Percentiles rank a stretch among this genome's conserved stretches.
phyloP scores from a whole-genome alignment of 768 basidiomycete species.

The Kwoniella sp. region DNA sequence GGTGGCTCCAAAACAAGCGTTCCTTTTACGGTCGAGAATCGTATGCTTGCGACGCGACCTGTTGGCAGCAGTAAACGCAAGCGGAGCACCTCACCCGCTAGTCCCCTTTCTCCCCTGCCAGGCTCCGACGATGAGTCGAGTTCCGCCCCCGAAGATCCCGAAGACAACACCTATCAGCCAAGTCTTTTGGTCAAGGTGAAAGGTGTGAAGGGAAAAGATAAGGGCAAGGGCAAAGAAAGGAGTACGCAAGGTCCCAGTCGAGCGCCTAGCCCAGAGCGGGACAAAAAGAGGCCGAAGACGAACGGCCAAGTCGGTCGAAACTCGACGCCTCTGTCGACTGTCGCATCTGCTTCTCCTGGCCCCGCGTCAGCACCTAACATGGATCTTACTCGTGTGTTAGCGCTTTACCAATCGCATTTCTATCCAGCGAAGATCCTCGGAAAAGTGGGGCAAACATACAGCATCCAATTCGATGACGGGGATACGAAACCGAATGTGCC shows the following conservation, averaged over 20 bases:
- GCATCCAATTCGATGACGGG: conserved; percentile 26
- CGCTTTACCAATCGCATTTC: background rate
- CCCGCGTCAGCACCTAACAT: background rate
- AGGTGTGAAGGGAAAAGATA: background rate
- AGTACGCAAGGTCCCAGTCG: conserved; percentile 1
- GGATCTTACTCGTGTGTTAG: conserved; percentile 2
- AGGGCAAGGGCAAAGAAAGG: conserved; percentile 2
- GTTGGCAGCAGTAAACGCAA: conserved; percentile 9
- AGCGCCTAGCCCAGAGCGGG: background rate
- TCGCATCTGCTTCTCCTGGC: background rate
- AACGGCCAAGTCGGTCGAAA: conserved; percentile 6
- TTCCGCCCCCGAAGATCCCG: conserved; percentile 25
- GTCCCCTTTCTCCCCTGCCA: background rate
- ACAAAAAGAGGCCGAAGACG: background rate
- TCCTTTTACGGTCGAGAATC: too few relatives aligned
- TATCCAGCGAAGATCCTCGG: conserved; percentile 13
- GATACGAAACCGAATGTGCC: conserved; percentile 9
- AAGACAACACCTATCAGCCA: conserved; percentile 28
- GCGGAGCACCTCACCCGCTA: background rate
- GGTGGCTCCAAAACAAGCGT: background rate
- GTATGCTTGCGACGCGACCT: too few relatives aligned
- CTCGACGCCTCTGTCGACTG: conserved; percentile 3
- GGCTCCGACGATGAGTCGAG: conserved; percentile 4
- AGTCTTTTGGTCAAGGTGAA: background rate
- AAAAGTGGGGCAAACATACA: conserved; percentile 12